These are phyloP conservation scores for Solanum chiquidenum DNA, from an alignment of 257 asterid species.

Conservation along the genomic window DNA sequence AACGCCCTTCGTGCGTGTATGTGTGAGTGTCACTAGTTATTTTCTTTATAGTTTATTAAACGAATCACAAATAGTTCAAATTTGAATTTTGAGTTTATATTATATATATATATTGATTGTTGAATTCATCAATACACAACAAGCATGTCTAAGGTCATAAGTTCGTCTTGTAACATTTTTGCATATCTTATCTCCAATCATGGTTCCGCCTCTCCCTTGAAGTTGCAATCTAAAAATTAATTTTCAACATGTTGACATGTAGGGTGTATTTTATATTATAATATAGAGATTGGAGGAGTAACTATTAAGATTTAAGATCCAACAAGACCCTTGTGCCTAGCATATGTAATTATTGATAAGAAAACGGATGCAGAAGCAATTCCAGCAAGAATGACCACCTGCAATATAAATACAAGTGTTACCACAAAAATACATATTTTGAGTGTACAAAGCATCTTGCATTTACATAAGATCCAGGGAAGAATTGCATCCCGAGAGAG, in stretches of 20 bases:
- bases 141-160: neutral
- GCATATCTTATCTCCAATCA: neutral
- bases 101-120: no score
- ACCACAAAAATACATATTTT: neutral
- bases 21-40: neutral
- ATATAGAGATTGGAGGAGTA: neutral
- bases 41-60: neutral
- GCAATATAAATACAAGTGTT: neutral
- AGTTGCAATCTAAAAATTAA: neutral
- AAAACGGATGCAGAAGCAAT: slow-evolving; percentile 48
- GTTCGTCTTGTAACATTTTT: neutral
- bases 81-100: neutral
- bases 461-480: neutral
- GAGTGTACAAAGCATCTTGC: neutral
- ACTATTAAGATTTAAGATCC: slow-evolving; percentile 28
- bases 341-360: slow-evolving; percentile 56
- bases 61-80: neutral
- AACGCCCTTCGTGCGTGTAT: neutral
- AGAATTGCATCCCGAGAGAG: neutral
- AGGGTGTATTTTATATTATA: neutral
- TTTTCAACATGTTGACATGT: neutral
- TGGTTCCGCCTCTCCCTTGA: neutral
- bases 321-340: slow-evolving; percentile 50
- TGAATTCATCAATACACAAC: neutral
- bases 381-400: slow-evolving; percentile 65